A percentile compares a stretch with the other conserved stretches of the same genome.
Conservation (phyloP, 2,329 filamentous ascomycete species). For the Seiridium unicorne region DNA sequence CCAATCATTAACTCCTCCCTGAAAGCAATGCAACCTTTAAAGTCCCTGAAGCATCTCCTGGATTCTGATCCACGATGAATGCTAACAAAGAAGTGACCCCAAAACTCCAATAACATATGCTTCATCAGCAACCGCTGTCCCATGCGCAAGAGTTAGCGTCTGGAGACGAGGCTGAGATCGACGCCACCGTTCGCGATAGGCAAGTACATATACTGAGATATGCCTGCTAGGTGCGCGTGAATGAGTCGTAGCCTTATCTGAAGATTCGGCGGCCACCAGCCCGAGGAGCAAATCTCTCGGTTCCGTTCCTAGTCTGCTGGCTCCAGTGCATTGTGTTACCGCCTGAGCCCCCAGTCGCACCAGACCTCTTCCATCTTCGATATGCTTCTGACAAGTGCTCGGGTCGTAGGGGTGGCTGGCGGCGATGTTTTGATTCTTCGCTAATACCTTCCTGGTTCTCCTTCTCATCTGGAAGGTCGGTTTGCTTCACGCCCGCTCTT, state of each 20-base stretch:
- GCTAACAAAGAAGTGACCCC: too few species aligned
- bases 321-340: constrained; percentile 62
- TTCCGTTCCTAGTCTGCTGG: constrained; percentile 56
- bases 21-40: too few species aligned
- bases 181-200: too few species aligned
- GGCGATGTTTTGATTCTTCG: constrained; percentile 33
- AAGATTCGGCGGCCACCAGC: constrained; percentile 54
- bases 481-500: constrained; percentile 55
- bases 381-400: constrained; percentile 75
- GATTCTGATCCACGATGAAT: too few species aligned
- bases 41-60: too few species aligned
- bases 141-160: too few species aligned
- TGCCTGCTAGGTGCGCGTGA: too few species aligned
- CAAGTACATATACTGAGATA: too few species aligned
- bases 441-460: constrained; percentile 31
- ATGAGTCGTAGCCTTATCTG: constrained; percentile 32
- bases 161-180: too few species aligned
- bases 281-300: constrained; percentile 56
- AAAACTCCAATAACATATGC: too few species aligned
- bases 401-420: constrained; percentile 62
- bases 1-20: too few species aligned
- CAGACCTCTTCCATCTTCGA: constrained; percentile 62
- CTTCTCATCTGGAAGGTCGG: constrained; percentile 41
- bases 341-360: constrained; percentile 59
- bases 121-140: too few species aligned